A percentile compares a stretch with the other conserved stretches of the same genome.
These are phyloP conservation scores for Nephelium lappaceum DNA, from an alignment of 345 rosid species.

Conservation along the genomic window DNA sequence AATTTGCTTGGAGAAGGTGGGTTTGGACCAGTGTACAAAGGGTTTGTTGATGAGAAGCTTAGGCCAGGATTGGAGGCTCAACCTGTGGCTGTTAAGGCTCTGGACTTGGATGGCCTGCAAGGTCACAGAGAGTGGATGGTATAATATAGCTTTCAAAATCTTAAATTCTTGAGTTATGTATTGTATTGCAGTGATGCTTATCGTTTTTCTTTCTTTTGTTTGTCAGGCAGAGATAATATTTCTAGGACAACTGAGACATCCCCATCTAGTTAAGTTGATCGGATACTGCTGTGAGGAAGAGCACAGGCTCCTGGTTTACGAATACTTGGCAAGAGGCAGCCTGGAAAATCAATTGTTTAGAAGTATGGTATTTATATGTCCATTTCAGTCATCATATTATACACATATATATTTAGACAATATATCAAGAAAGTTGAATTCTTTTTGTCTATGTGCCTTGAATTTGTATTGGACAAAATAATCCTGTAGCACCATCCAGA, in stretches of 20 bases:
- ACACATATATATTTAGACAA: not conserved
- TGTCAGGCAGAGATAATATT: conserved; percentile 74
- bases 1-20: conserved; percentile 80
- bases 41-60: conserved; percentile 59
- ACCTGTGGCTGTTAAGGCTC: conserved; percentile 77
- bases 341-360: conserved; percentile 74
- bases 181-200: not conserved
- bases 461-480: not conserved
- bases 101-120: conserved; percentile 67
- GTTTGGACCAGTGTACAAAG: conserved; percentile 80
- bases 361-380: conserved; percentile 38
- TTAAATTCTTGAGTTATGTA: not conserved
- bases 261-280: conserved; percentile 73
- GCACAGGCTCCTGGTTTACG: conserved; percentile 71
- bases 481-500: too few species aligned
- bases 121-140: conserved; percentile 95
- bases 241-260: conserved; percentile 76
- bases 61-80: conserved; percentile 61
- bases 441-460: not conserved
- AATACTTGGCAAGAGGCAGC: conserved; percentile 75
- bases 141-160: not conserved
- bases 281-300: conserved; percentile 83
- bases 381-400: too few species aligned
- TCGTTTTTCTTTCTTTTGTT: too few species aligned
- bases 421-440: too few species aligned